phyloP scores from a whole-genome alignment of 108 stramenopile genomes.

The Bacterosira constricta region DNA sequence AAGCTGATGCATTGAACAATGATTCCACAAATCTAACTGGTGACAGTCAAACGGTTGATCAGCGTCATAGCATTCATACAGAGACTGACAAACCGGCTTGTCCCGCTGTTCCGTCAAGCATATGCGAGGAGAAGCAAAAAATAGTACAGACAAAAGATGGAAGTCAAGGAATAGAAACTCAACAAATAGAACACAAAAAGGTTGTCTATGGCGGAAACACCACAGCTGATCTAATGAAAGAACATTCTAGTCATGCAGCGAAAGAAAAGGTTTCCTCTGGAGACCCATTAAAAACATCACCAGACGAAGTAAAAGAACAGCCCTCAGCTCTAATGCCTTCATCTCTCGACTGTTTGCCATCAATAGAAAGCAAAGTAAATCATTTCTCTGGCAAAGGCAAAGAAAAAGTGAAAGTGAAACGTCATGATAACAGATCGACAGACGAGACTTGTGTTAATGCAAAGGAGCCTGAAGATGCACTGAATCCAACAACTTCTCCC shows the following conservation, averaged over 20 bases:
- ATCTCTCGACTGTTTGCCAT: not conserved
- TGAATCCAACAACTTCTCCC: not conserved
- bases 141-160: not conserved
- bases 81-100: not conserved
- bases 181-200: not conserved
- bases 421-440: not conserved
- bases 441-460: not conserved
- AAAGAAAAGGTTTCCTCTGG: not conserved
- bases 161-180: not conserved
- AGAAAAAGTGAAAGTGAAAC: not conserved
- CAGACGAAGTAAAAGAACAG: not conserved
- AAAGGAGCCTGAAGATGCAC: not conserved
- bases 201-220: not conserved
- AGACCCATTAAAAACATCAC: not conserved
- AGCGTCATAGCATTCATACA: not conserved
- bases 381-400: not conserved
- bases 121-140: not conserved
- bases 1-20: not conserved
- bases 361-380: not conserved
- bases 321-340: not conserved
- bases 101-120: not conserved
- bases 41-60: not conserved
- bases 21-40: not conserved
- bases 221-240: not conserved
- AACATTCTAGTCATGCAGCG: not conserved